Evolutionary conservation across 1,284 basidiomycete genomes (phyloP).

Genomic region (Pisolithus thermaeus): DNA sequence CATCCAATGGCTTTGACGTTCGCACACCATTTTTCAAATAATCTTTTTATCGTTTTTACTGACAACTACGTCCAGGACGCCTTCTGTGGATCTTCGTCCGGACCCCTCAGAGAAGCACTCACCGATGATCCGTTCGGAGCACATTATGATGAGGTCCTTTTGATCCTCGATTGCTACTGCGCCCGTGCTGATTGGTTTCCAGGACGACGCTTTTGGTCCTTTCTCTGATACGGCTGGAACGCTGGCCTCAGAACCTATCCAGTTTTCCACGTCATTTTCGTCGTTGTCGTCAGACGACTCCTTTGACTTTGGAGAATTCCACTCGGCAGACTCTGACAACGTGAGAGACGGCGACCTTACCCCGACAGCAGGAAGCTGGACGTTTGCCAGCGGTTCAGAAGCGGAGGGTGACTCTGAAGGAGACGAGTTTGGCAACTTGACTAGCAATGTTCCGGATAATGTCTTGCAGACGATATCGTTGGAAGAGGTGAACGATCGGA

Average conservation of each 20-base stretch:
- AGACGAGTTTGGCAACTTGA: slow-evolving; percentile 25
- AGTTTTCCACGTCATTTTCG: slow-evolving; percentile 44
- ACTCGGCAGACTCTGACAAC: slow-evolving; percentile 36
- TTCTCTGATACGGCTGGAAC: slow-evolving; percentile 60
- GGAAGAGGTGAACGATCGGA: slow-evolving; percentile 20
- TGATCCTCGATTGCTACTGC: slow-evolving; percentile 1
- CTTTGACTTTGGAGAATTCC: slow-evolving; percentile 79
- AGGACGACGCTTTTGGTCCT: slow-evolving; percentile 66
- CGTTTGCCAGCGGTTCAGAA: slow-evolving; percentile 44
- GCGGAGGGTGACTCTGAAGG: slow-evolving; percentile 28
- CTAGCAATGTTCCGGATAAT: slow-evolving; percentile 10
- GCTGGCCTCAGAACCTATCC: slow-evolving; percentile 52
- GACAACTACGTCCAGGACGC: slow-evolving; percentile 40
- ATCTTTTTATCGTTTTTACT: background rate
- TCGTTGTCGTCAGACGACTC: slow-evolving; percentile 54
- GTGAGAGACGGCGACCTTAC: slow-evolving; percentile 48
- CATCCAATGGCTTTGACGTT: slow-evolving; percentile 55
- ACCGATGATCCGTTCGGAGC: slow-evolving; percentile 52
- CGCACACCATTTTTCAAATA: slow-evolving; percentile 15
- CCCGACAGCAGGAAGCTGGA: slow-evolving; percentile 65
- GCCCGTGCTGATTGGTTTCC: slow-evolving; percentile 8
- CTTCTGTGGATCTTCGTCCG: slow-evolving; percentile 39
- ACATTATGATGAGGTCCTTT: slow-evolving; percentile 45
- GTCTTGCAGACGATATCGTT: slow-evolving; percentile 26
- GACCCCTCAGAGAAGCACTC: slow-evolving; percentile 22